Conservation (phyloP, 1,284 basidiomycete genomes). For the Moesziomyces sp. region DNA sequence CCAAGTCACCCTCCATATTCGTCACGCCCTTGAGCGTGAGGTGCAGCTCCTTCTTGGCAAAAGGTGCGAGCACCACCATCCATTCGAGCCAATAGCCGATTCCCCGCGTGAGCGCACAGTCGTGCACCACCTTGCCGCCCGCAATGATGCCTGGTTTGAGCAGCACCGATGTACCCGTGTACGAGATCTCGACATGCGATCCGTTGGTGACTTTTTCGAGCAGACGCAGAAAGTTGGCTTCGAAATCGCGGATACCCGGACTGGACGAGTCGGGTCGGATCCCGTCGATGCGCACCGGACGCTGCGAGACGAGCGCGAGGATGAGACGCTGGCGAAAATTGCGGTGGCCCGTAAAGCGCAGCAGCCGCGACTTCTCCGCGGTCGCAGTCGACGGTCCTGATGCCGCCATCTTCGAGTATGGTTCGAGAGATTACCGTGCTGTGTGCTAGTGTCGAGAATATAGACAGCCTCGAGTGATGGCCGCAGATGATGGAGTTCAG, state of each 20-base stretch:
- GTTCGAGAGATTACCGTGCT: neutral
- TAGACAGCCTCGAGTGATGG: neutral
- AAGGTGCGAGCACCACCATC: slow-evolving; percentile 87
- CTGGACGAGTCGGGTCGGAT: slow-evolving; percentile 92
- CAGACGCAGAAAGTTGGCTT: slow-evolving; percentile 88
- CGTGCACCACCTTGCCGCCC: slow-evolving; percentile 84
- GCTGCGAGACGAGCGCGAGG: slow-evolving; percentile 86
- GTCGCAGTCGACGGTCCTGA: slow-evolving; percentile 14
- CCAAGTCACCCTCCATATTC: slow-evolving; percentile 73
- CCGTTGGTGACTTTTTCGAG: slow-evolving; percentile 95
- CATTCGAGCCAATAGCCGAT: slow-evolving; percentile 96
- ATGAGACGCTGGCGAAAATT: slow-evolving; percentile 86
- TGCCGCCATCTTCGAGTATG: slow-evolving; percentile 12
- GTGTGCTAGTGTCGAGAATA: neutral
- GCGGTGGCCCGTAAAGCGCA: slow-evolving; percentile 79
- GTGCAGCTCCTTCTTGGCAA: slow-evolving; percentile 86
- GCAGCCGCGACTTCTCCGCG: slow-evolving; percentile 55
- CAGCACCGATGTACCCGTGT: slow-evolving; percentile 75
- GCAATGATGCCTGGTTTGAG: slow-evolving; percentile 91
- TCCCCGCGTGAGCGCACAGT: slow-evolving; percentile 85
- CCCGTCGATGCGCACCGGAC: slow-evolving; percentile 84
- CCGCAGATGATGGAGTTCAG: neutral
- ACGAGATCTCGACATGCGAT: slow-evolving; percentile 92
- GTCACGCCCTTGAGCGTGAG: slow-evolving; percentile 89
- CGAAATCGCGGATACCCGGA: slow-evolving; percentile 93